phyloP scores from a whole-genome alignment of 805 yeast species.

The Metschnikowia peoriensis region DNA sequence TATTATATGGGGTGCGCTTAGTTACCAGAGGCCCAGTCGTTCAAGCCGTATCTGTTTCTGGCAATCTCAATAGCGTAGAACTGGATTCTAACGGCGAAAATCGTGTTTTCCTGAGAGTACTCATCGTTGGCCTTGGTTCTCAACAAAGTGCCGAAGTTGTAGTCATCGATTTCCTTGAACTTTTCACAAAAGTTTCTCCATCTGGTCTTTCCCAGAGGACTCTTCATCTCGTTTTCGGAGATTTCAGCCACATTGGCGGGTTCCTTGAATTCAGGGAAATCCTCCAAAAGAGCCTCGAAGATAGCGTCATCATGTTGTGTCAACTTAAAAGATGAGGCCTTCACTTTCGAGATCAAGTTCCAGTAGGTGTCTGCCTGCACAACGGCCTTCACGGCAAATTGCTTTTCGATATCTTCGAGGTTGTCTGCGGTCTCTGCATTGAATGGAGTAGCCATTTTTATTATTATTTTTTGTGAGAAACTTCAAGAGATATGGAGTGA shows the following conservation, averaged over 20 bases:
- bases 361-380: conserved; percentile 94
- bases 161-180: conserved; percentile 87
- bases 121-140: conserved; percentile 71
- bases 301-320: conserved; percentile 74
- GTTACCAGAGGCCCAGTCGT: conserved; percentile 71
- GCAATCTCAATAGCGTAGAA: conserved; percentile 93
- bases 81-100: conserved; percentile 89
- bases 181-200: conserved; percentile 88
- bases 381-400: conserved; percentile 97
- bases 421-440: conserved; percentile 92
- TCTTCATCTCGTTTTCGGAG: conserved; percentile 80
- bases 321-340: conserved; percentile 76
- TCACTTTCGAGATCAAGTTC: conserved; percentile 67
- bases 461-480: neutral
- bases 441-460: conserved; percentile 44
- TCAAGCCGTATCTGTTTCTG: conserved; percentile 85
- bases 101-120: conserved; percentile 79
- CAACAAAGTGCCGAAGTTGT: conserved; percentile 90
- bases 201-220: conserved; percentile 71
- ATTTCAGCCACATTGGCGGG: conserved; percentile 55
- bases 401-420: conserved; percentile 93
- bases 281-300: conserved; percentile 54
- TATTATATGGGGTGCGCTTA: neutral
- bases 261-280: conserved; percentile 85
- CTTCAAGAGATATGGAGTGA: neutral